Evolutionary conservation across 306 rosid genomes (phyloP), one percentile per base, ranked within the genome.

Genomic region (Cucurbita moschata): DNA sequence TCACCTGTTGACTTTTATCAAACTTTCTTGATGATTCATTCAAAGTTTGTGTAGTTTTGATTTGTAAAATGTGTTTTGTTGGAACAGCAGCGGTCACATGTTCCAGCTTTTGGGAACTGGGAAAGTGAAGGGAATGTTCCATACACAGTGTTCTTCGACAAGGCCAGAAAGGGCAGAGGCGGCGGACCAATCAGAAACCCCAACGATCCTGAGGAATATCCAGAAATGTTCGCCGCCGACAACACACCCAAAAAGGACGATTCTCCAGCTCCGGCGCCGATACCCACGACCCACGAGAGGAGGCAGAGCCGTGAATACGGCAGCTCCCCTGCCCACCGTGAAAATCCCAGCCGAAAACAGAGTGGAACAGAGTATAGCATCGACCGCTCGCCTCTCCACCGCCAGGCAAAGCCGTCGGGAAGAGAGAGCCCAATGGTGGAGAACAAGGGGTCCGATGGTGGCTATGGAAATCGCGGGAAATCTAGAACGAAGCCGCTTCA

Each of bases 91-190:
- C 96, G 90, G 73, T 77, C 96, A 54, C 96, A 77, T 76, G 99
- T 95, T 65, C 99, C 99, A 12, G 83, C 85, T 71, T 95, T 88
- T 81, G 99, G 97, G 71, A 87, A 89, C 56, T 91, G 99, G 99
- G 96, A 88, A 50, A 79, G 80, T 51, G 92, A 83, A 59, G 97
- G 86, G 16, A 85, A 84, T 81, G 99, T 95, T 79, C 99, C 96
- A 35, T 95, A 95, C 77, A 89, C 97, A 26, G 97, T 87, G 68
- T 95, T 85, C 81, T 95, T 89, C 57, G 96, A 91, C 71, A 89
- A 89, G 90, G 99, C 97, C 10, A 81, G 97, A 12, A 84, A 91
- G 82, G 97, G 86, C 44, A 83, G 96, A 78, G 77, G 83, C n/a
- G 96, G 95, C 18, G 73, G 75, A 49, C 87, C 80, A 82, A 88